These are phyloP conservation scores for Endothia cerciana DNA, from an alignment of 2,329 filamentous ascomycete genomes.

Conservation along the genomic window DNA sequence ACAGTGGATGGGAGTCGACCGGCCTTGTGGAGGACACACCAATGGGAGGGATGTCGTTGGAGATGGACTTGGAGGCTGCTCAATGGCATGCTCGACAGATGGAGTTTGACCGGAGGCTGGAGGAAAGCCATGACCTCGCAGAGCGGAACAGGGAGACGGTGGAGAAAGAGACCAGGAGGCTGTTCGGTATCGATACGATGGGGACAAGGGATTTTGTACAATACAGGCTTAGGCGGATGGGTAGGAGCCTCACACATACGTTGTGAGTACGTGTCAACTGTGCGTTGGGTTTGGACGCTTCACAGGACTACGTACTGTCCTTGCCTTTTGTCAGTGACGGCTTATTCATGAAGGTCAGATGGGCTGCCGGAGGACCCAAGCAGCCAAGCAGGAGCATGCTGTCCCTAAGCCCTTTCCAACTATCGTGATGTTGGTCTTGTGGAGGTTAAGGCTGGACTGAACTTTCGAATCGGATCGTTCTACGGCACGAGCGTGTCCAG, in stretches of 20 bases:
- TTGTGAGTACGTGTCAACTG: background rate
- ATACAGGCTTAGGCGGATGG: background rate
- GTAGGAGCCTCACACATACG: background rate
- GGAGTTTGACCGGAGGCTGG: constrained; percentile 2
- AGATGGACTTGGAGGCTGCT: constrained; percentile 9
- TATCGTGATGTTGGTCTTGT: too few relatives aligned
- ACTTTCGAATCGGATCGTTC: too few relatives aligned
- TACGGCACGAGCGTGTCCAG: too few relatives aligned
- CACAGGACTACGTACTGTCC: background rate
- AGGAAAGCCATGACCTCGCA: background rate
- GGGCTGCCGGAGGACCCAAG: too few relatives aligned
- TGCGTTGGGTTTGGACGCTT: background rate
- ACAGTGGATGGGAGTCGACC: constrained; percentile 9
- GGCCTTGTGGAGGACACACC: constrained; percentile 14
- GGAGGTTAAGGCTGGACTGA: too few relatives aligned
- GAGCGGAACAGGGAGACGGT: background rate
- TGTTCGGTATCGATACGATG: background rate
- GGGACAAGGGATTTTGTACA: constrained; percentile 7
- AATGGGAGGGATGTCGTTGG: constrained; percentile 5
- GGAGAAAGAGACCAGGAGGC: constrained; percentile 3
- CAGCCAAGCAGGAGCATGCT: too few relatives aligned
- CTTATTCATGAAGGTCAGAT: too few relatives aligned
- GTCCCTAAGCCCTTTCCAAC: too few relatives aligned
- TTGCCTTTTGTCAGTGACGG: background rate
- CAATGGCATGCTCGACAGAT: background rate